A percentile compares a stretch with the other conserved stretches of the same genome.
These are phyloP conservation scores for Gentiana dahurica DNA, from an alignment of 257 asterid species.

Conservation along the genomic window DNA sequence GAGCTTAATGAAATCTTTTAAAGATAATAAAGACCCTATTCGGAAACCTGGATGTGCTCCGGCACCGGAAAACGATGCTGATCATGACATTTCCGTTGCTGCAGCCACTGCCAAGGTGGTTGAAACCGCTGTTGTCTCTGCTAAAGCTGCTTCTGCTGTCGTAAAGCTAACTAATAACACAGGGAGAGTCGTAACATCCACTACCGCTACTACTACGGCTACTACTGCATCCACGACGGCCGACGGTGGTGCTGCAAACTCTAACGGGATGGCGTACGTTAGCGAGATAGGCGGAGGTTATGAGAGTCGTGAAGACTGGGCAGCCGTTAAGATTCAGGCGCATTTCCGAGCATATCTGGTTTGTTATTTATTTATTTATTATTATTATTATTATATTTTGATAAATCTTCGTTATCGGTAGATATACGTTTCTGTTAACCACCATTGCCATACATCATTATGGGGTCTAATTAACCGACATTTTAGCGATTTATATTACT, in stretches of 20 bases:
- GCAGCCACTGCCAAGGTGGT: slow-evolving; percentile 19
- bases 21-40: slow-evolving; percentile 7
- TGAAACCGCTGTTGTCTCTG: slow-evolving; percentile 21
- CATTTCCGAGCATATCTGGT: slow-evolving; percentile 45
- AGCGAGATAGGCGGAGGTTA: slow-evolving; percentile 3
- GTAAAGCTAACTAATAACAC: slow-evolving; percentile 44
- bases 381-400: not conserved
- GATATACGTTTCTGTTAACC: too few species aligned
- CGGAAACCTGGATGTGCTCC: not conserved
- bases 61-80: slow-evolving; percentile 2
- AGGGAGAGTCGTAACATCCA: slow-evolving; percentile 23
- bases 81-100: slow-evolving; percentile 16
- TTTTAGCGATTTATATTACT: too few species aligned
- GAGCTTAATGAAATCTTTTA: slow-evolving; percentile 40
- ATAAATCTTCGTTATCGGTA: too few species aligned
- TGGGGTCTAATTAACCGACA: too few species aligned
- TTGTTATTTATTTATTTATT: slow-evolving; percentile 5
- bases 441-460: too few species aligned
- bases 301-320: slow-evolving; percentile 19
- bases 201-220: not conserved
- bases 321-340: slow-evolving; percentile 34
- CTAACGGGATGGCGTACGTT: slow-evolving; percentile 7
- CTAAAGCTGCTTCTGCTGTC: slow-evolving; percentile 30
- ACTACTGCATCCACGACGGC: slow-evolving; percentile 6
- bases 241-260: not conserved